These are phyloP conservation scores for Podospora pseudoanserina DNA, from an alignment of 495 filamentous ascomycete genomes.

Conservation along the genomic window DNA sequence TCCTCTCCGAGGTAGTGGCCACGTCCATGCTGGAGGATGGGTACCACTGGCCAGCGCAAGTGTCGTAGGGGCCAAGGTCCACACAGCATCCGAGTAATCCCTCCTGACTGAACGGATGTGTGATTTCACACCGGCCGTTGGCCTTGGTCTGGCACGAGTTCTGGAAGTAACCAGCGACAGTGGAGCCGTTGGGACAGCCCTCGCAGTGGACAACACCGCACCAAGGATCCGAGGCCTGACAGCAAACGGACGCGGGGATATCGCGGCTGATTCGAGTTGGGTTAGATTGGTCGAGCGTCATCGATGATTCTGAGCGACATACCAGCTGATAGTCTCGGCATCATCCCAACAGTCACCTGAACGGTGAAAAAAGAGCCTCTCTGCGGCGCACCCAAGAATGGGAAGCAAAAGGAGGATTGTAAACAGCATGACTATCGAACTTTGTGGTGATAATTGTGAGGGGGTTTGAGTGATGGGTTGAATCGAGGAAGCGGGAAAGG, in stretches of 20 bases:
- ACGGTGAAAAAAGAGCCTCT: neutral
- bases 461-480: neutral
- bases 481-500: no score
- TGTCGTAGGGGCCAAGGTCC: neutral
- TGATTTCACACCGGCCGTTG: neutral
- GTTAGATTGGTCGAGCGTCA: neutral
- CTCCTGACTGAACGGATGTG: neutral
- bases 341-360: neutral
- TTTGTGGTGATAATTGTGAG: neutral
- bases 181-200: neutral
- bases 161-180: neutral
- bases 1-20: neutral
- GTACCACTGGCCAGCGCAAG: neutral
- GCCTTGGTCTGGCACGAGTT: neutral
- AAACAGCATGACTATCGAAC: neutral
- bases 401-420: neutral
- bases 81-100: neutral
- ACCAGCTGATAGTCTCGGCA: neutral
- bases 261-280: neutral
- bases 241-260: neutral
- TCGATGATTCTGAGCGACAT: neutral
- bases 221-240: neutral
- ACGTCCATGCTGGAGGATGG: neutral
- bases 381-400: neutral
- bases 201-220: neutral